Evolutionary conservation across 371 early-diverging fungal genomes (phyloP), one percentile per base, ranked within the genome.

Genomic region (Vairimorpha necatrix): DNA sequence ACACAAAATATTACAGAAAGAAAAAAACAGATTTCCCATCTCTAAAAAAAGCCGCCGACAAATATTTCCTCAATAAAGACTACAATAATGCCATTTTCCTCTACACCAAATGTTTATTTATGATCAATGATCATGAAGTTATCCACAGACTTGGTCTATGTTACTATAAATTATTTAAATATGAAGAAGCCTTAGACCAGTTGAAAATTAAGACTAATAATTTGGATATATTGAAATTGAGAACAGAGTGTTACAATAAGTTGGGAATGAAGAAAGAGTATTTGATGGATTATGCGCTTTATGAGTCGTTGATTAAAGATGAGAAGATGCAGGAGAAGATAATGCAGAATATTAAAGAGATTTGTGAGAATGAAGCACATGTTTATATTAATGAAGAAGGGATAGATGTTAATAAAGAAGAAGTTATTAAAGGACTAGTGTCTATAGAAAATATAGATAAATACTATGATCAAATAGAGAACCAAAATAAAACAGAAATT

Each of bases 161-260:
- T 56, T 26, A 56, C 18, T 16, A 16, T 56, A 26, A 26, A 22
- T 28, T 56, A 56, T 28, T 28, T 7, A 22, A 56, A 26, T 56
- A 56, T 56, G 7, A 56, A 28, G 28, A 56, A 26, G 24, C 28
- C 30, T 26, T 56, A 20, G 22, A 53, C n/a, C 4, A 9, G 24
- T 50, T n/a, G 14, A 4, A n/a, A 11, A 13, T 11, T 50, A 50
- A 50, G n/a, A 11, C 50, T n/a, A 4, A 28, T 28, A 56, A 56
- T 26, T 4, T 26, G 18, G 30, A 71, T 46, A 33, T 56, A 46
- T 18, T 71, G 28, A 71, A 61, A 60, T 42, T 33, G 28, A 71
- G 60, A 61, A 61, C 32, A 30, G 71, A 71, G 32, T 71, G 71
- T 33, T 61, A 71, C 30, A 71, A 46, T 32, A 28, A 47, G 9